These are phyloP conservation scores for Podaxis mareebaensis DNA, from an alignment of 768 basidiomycete species.

Conservation along the genomic window DNA sequence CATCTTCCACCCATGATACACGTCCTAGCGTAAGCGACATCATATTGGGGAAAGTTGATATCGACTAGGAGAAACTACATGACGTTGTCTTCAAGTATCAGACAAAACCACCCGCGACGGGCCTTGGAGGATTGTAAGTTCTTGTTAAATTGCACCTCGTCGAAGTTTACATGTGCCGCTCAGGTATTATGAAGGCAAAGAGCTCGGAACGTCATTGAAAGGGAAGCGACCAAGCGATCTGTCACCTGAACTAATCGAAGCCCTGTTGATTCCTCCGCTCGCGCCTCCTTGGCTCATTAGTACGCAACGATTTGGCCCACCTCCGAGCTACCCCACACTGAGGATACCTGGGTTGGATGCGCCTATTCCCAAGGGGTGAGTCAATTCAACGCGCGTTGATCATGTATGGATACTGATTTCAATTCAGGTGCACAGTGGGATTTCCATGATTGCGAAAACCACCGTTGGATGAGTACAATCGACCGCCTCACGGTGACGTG, in stretches of 20 bases:
- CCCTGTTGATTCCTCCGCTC: constrained; percentile 94
- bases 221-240: constrained; percentile 97
- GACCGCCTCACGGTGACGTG: constrained; percentile 96
- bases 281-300: constrained; percentile 99
- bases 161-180: neutral
- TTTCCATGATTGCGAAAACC: constrained; percentile 99
- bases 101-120: constrained; percentile 88
- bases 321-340: constrained; percentile 94
- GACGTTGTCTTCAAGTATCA: constrained; percentile 99
- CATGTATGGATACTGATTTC: constrained; percentile 10
- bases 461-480: constrained; percentile 95
- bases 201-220: constrained; percentile 95
- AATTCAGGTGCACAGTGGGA: constrained; percentile 90
- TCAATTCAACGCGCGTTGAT: constrained; percentile 15
- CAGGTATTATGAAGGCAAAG: constrained; percentile 99
- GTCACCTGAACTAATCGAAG: constrained; percentile 97
- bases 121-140: constrained; percentile 94
- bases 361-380: constrained; percentile 95
- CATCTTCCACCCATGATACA: too few relatives aligned
- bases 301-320: constrained; percentile 99
- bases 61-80: constrained; percentile 99
- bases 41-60: constrained; percentile 92
- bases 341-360: constrained; percentile 94
- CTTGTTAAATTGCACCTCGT: too few relatives aligned
- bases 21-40: too few relatives aligned